Evolutionary conservation across 2,329 filamentous ascomycete genomes (phyloP).

Genomic region (Stromatinia cepivora): DNA sequence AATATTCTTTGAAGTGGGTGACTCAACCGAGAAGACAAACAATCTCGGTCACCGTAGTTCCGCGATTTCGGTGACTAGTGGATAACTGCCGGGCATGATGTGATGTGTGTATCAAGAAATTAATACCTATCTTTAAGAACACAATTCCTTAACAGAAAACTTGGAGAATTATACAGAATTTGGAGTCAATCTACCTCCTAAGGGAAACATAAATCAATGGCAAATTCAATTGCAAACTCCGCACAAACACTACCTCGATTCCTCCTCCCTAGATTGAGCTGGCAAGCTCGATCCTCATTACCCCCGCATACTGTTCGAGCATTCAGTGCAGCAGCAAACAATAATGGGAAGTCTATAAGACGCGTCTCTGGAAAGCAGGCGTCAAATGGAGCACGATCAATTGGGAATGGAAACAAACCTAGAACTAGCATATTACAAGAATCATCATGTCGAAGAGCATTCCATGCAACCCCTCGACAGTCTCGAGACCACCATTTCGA

Average conservation of each 20-base stretch:
- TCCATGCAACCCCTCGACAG: conserved; percentile 65
- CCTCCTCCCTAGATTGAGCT: conserved; percentile 40
- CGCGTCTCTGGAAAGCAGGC: neutral
- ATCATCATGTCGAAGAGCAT: conserved; percentile 46
- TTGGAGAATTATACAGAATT: neutral
- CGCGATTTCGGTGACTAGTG: conserved; percentile 2
- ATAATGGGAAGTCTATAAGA: conserved; percentile 23
- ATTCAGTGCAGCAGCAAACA: conserved; percentile 30
- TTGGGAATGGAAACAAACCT: neutral
- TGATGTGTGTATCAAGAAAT: neutral
- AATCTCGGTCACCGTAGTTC: conserved; percentile 20
- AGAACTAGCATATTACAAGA: conserved; percentile 29
- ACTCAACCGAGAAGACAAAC: conserved; percentile 23
- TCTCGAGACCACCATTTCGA: conserved; percentile 92
- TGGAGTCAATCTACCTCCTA: neutral
- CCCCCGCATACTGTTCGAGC: conserved; percentile 31
- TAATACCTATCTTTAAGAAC: neutral
- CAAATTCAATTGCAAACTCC: conserved; percentile 31
- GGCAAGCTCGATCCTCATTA: conserved; percentile 32
- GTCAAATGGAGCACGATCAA: neutral
- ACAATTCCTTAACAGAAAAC: neutral
- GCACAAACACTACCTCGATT: conserved; percentile 38
- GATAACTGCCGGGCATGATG: conserved; percentile 4
- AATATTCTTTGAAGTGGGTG: conserved; percentile 26
- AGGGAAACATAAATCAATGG: conserved; percentile 32